phyloP scores from a whole-genome alignment of 1,284 basidiomycete species.

The Cyathus pygmaeus region DNA sequence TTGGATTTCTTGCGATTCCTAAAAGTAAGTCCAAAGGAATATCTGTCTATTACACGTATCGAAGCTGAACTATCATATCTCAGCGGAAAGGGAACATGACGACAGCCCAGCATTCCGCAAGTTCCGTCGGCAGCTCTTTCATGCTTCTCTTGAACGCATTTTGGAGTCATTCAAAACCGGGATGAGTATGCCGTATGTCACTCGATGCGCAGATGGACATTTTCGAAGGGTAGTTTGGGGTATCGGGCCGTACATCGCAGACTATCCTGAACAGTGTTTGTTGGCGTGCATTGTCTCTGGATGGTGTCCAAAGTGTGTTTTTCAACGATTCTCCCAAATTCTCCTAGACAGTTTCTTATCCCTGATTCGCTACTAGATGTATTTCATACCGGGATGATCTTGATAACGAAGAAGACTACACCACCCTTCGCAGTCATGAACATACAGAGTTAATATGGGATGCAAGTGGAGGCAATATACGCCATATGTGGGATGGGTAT shows the following conservation, averaged over 20 bases:
- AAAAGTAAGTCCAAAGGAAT: slow-evolving; percentile 12
- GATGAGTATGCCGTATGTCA: slow-evolving; percentile 39
- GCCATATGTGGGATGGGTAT: slow-evolving; percentile 10
- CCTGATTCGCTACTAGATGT: too few relatives aligned
- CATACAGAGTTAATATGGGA: slow-evolving; percentile 9
- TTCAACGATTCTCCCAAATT: background rate
- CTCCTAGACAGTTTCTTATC: too few relatives aligned
- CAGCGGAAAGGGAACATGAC: slow-evolving; percentile 10
- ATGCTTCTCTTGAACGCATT: slow-evolving; percentile 30
- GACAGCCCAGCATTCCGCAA: slow-evolving; percentile 21
- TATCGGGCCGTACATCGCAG: slow-evolving; percentile 44
- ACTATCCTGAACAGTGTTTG: slow-evolving; percentile 42
- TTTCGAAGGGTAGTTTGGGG: slow-evolving; percentile 32
- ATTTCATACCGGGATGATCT: slow-evolving; percentile 7
- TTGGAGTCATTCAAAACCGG: slow-evolving; percentile 23
- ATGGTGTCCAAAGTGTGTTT: slow-evolving; percentile 41
- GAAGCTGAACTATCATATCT: background rate
- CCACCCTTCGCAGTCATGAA: slow-evolving; percentile 4
- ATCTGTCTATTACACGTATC: background rate
- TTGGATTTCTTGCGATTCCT: slow-evolving; percentile 5
- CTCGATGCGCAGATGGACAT: slow-evolving; percentile 32
- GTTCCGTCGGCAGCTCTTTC: slow-evolving; percentile 42
- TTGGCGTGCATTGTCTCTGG: slow-evolving; percentile 34
- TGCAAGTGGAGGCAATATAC: background rate
- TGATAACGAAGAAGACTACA: background rate